These are phyloP conservation scores for Plectosphaerella sp. DNA, from an alignment of 2,329 filamentous ascomycete species.

Conservation along the genomic window DNA sequence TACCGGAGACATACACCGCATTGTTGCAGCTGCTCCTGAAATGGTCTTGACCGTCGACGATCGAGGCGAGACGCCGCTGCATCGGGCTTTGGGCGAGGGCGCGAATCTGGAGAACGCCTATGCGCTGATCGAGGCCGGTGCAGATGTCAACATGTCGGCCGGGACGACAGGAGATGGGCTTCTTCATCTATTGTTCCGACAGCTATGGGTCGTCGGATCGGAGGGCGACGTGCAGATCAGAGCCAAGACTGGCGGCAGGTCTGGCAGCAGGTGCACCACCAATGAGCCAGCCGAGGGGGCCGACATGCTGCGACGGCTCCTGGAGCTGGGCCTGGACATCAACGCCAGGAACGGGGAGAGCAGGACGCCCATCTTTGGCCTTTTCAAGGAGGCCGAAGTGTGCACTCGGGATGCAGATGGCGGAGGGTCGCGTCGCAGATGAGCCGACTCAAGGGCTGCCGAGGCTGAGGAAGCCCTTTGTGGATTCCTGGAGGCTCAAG, in stretches of 20 bases:
- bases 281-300: not conserved
- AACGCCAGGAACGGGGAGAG: not conserved
- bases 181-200: not conserved
- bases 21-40: not conserved
- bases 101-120: not conserved
- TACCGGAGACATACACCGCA: not conserved
- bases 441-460: not conserved
- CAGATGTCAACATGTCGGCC: not conserved
- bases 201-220: not conserved
- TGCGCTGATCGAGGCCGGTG: not conserved
- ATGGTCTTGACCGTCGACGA: not conserved
- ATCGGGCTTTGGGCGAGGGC: not conserved
- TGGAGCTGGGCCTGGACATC: slow-evolving; percentile 1
- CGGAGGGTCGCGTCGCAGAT: not conserved
- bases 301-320: not conserved
- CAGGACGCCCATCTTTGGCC: not conserved
- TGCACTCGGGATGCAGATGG: not conserved
- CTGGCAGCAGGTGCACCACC: not conserved
- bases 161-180: not conserved
- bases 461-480: not conserved
- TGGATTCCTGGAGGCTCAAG: not conserved
- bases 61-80: not conserved
- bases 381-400: not conserved
- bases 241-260: not conserved
- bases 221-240: not conserved